Evolutionary conservation across 2,329 filamentous ascomycete species (phyloP), one percentile per base, ranked within the genome.

Genomic region (Didymella pomorum): DNA sequence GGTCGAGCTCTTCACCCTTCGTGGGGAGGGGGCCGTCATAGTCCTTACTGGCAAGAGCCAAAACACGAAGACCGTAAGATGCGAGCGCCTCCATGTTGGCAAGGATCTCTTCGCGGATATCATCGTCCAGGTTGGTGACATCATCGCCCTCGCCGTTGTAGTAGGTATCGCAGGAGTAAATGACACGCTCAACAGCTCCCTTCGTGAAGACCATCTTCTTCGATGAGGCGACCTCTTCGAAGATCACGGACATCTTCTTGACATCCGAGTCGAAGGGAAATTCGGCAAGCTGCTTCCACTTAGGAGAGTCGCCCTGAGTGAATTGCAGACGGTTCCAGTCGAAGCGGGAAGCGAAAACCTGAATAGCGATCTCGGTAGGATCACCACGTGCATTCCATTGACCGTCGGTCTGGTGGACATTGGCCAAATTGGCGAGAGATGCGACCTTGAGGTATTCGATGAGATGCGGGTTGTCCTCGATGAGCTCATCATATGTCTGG

Each of bases 181-280:
- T 67, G 26, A 91, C 83, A 26, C 88, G 82, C 71, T 91, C 89
- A 6, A 91, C 88, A 2, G 89, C 89, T 46, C 87, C 87, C 71
- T 88, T 88, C 56, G 85, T 86, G 64, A 87, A 86, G 47, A 86
- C 78, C n/a, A 66, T 61, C 63, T 80, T 79, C 52, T 79, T 75
- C 23, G 76, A 72, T 1, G 71, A 72, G 8, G 76, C 70, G 14
- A 65, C 67, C 26, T 67, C 63, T 41, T 68, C 69, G 68, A 88
- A 89, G 49, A 90, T 86, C 28, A 90, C 87, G 0, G 87, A 89
- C 89, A 91, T 91, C 66, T 87, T 89, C 79, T 91, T 92, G 63
- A 91, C 83, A 53, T 85, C 85, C 0, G 87, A 91, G 68, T 91
- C 89, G 61, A 92, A 92, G 0, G 88, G 89, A 57, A 87, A 90